Percentiles rank a stretch among this genome's conserved stretches.
Evolutionary conservation across 257 asterid genomes (phyloP).

Genomic region (Gentiana dahurica): DNA sequence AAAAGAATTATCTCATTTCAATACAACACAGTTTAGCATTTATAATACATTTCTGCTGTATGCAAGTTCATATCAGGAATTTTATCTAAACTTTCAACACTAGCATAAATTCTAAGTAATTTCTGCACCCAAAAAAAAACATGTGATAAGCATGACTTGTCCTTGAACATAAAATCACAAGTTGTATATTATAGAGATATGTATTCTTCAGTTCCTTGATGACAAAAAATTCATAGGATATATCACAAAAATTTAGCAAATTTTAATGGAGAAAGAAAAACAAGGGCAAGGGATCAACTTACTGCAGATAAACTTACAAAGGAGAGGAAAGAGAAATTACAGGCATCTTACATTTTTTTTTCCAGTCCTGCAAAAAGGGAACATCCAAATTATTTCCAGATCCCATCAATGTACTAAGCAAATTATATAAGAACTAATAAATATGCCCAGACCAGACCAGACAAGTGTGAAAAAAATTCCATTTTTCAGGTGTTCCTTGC

Average conservation of each 20-base stretch:
- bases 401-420: neutral
- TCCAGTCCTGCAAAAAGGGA: constrained; percentile 1
- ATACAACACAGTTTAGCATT: no score
- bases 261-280: neutral
- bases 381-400: neutral
- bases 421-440: neutral
- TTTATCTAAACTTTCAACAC: no score
- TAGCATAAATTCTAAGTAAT: neutral
- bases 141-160: no score
- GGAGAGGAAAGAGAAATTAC: constrained; percentile 9
- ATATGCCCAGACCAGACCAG: no score
- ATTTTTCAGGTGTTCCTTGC: no score
- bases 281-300: neutral
- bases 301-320: constrained; percentile 11
- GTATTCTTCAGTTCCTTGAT: neutral
- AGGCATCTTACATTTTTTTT: constrained; percentile 8
- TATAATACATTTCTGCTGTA: no score
- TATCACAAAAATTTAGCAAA: neutral
- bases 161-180: no score
- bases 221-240: neutral
- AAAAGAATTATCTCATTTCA: no score
- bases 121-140: neutral
- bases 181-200: neutral
- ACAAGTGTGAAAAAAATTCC: no score
- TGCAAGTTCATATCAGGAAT: no score